phyloP scores from a whole-genome alignment of 345 rosid species.

The Gynandropsis gynandra region DNA sequence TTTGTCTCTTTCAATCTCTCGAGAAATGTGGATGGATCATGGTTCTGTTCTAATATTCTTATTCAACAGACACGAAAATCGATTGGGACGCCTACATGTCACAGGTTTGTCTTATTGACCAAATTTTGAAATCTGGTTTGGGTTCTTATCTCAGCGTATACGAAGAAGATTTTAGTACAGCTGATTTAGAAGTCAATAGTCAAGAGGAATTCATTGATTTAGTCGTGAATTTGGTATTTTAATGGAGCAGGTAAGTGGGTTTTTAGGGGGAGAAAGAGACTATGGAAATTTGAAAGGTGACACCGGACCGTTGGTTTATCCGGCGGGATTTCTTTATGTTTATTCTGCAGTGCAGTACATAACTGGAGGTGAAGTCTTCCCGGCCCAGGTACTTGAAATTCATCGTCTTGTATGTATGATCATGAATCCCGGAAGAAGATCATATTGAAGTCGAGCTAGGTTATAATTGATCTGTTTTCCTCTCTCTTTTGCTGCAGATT shows the following conservation, averaged over 20 bases:
- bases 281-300: constrained; percentile 83
- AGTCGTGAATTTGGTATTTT: constrained; percentile 8
- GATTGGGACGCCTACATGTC: constrained; percentile 99
- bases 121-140: neutral
- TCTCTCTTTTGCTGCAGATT: constrained; percentile 45
- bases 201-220: neutral
- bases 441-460: neutral
- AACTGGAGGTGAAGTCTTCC: constrained; percentile 63
- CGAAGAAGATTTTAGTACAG: neutral
- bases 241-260: constrained; percentile 63
- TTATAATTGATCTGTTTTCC: neutral
- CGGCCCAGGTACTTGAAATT: constrained; percentile 60
- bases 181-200: neutral
- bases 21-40: constrained; percentile 1
- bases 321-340: constrained; percentile 88
- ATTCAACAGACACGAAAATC: constrained; percentile 77
- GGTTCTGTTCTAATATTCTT: neutral
- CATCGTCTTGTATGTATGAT: too few relatives aligned
- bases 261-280: constrained; percentile 87
- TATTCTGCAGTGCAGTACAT: constrained; percentile 67
- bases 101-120: constrained; percentile 43
- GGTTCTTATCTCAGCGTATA: neutral
- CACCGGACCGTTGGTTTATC: constrained; percentile 92
- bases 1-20: neutral
- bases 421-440: neutral